Percentiles rank a stretch among this genome's conserved stretches.
These are phyloP conservation scores for Vigna mungo DNA, from an alignment of 306 rosid genomes.

Conservation along the genomic window DNA sequence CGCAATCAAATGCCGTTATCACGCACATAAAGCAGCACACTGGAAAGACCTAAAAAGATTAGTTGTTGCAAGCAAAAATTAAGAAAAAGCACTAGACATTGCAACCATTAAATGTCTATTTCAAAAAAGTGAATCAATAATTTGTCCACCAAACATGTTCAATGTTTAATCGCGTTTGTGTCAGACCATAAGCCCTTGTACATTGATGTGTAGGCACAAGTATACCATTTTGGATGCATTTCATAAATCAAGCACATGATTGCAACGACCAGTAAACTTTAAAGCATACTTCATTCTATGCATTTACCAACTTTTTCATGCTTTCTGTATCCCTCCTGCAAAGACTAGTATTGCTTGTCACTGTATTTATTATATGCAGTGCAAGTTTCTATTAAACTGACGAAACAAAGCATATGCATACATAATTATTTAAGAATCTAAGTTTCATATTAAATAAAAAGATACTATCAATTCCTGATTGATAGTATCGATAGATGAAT, in stretches of 20 bases:
- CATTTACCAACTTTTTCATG: constrained; percentile 5
- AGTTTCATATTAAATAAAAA: too few species aligned
- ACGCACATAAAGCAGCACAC: constrained; percentile 48
- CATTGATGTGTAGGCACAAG: constrained; percentile 1
- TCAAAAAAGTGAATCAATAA: constrained; percentile 38
- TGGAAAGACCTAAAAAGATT: constrained; percentile 34
- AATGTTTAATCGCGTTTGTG: constrained; percentile 34
- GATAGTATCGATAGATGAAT: too few species aligned
- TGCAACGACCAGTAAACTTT: constrained; percentile 14
- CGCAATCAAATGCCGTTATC: constrained; percentile 62
- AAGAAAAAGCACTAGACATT: constrained; percentile 33
- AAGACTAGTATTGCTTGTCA: not conserved
- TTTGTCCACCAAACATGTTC: constrained; percentile 35
- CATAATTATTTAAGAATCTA: not conserved
- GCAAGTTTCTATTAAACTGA: not conserved
- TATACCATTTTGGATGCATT: constrained; percentile 19
- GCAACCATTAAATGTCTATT: constrained; percentile 32
- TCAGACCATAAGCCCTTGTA: constrained; percentile 18
- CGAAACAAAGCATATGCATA: not conserved
- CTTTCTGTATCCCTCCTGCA: not conserved
- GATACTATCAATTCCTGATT: too few species aligned
- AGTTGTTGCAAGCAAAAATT: constrained; percentile 28
- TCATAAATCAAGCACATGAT: constrained; percentile 28
- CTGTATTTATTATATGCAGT: not conserved
- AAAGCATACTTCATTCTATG: not conserved